Evolutionary conservation across 495 filamentous ascomycete species (phyloP).

Genomic region (Acidiella bohemica): DNA sequence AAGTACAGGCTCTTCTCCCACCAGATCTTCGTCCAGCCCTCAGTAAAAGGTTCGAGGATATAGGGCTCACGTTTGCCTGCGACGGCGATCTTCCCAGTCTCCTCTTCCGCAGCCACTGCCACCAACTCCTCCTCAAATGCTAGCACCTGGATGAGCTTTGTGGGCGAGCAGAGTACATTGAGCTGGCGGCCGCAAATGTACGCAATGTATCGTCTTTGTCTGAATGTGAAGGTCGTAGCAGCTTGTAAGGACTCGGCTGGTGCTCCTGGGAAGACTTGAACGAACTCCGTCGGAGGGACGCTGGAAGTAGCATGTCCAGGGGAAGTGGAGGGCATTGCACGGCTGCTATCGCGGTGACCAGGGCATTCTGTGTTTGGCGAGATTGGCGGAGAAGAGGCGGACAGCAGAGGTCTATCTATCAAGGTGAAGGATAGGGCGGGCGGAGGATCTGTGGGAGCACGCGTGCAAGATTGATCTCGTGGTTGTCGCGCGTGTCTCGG

Average conservation of each 20-base stretch:
- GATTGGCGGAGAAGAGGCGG: too few species aligned
- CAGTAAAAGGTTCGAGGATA: slow-evolving; percentile 38
- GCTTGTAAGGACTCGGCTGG: slow-evolving; percentile 10
- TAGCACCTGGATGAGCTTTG: slow-evolving; percentile 52
- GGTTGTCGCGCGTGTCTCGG: too few species aligned
- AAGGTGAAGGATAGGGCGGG: too few species aligned
- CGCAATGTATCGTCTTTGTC: slow-evolving; percentile 26
- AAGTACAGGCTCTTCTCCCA: slow-evolving; percentile 26
- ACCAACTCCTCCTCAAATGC: slow-evolving; percentile 54
- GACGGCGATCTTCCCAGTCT: slow-evolving; percentile 64
- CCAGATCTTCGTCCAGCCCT: slow-evolving; percentile 53
- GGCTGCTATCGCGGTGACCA: slow-evolving; percentile 1
- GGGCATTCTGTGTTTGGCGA: too few species aligned
- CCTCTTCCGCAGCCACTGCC: slow-evolving; percentile 5
- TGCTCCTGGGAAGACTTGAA: slow-evolving; percentile 14
- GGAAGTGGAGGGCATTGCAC: slow-evolving; percentile 13
- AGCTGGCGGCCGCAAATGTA: slow-evolving; percentile 86
- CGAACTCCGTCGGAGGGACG: slow-evolving; percentile 8
- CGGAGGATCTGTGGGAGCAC: too few species aligned
- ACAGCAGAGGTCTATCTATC: too few species aligned
- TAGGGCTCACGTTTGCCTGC: slow-evolving; percentile 10
- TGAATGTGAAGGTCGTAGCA: slow-evolving; percentile 10
- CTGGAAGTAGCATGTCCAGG: neutral
- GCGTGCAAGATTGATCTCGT: too few species aligned
- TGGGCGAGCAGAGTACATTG: slow-evolving; percentile 46